Evolutionary conservation across 805 yeast species (phyloP).

Genomic region (Suhomyces prunicola): DNA sequence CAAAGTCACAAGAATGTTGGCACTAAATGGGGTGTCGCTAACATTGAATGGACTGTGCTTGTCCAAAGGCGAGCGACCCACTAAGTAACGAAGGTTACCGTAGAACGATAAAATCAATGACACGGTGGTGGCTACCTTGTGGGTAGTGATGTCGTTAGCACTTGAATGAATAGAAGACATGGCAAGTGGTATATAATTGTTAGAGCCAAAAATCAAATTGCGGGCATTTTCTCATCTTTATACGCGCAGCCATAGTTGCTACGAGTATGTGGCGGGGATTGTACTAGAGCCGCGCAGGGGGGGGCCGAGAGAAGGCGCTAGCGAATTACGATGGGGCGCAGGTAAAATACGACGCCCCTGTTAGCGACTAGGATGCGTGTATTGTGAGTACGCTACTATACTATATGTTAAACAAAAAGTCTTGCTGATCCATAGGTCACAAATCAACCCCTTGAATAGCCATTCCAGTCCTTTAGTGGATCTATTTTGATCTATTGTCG

Average conservation of each 20-base stretch:
- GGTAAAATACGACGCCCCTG: neutral
- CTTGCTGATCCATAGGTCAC: neutral
- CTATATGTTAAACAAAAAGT: no score
- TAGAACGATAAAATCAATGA: conserved; percentile 56
- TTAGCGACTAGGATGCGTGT: neutral
- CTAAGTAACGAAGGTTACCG: conserved; percentile 54
- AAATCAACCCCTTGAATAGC: neutral
- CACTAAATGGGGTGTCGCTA: conserved; percentile 70
- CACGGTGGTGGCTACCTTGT: conserved; percentile 46
- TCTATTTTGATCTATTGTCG: neutral
- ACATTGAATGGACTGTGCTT: conserved; percentile 49
- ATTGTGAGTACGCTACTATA: neutral
- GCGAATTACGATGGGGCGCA: neutral
- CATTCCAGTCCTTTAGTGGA: neutral
- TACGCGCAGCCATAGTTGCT: neutral
- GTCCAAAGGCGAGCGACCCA: conserved; percentile 50
- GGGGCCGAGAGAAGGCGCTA: neutral
- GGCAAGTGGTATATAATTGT: neutral
- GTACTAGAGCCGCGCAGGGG: neutral
- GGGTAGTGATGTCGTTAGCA: conserved; percentile 17
- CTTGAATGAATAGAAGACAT: neutral
- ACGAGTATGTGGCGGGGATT: neutral
- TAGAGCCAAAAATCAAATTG: neutral
- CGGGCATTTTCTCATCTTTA: neutral
- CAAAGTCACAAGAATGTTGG: conserved; percentile 45